Percentiles rank a stretch among this genome's conserved stretches.
Conservation (phyloP, 1,284 basidiomycete genomes). For the Puccinia polysora region DNA sequence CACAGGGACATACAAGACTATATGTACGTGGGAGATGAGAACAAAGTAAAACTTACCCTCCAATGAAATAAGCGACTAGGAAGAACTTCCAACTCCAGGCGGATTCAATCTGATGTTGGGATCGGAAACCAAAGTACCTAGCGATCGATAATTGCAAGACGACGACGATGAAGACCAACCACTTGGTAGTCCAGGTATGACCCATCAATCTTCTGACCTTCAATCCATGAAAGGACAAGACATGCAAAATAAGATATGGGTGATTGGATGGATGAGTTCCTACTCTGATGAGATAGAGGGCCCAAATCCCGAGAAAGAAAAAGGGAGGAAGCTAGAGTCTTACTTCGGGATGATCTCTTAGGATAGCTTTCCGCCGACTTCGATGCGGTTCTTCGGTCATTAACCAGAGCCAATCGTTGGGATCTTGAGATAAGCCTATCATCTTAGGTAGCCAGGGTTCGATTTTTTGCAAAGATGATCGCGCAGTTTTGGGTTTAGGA, state of each 20-base stretch:
- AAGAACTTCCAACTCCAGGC: slow-evolving; percentile 62
- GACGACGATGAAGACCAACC: slow-evolving; percentile 73
- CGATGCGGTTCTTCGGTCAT: slow-evolving; percentile 97
- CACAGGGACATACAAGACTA: too few relatives aligned
- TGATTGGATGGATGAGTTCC: neutral
- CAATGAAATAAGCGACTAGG: slow-evolving; percentile 73
- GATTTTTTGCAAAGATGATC: too few relatives aligned
- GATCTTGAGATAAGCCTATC: slow-evolving; percentile 46
- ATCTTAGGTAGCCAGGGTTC: slow-evolving; percentile 31
- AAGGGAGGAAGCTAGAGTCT: too few relatives aligned
- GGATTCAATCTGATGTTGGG: slow-evolving; percentile 65
- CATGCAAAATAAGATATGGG: neutral
- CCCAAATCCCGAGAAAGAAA: too few relatives aligned
- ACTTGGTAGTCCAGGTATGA: slow-evolving; percentile 82
- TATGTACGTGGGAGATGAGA: neutral
- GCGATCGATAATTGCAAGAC: slow-evolving; percentile 68
- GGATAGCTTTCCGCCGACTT: slow-evolving; percentile 75
- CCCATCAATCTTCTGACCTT: slow-evolving; percentile 75
- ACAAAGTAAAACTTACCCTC: slow-evolving; percentile 52
- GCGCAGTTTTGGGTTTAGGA: too few relatives aligned
- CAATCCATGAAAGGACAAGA: neutral
- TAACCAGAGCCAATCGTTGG: slow-evolving; percentile 66
- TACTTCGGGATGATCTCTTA: slow-evolving; percentile 91
- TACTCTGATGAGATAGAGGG: too few relatives aligned
- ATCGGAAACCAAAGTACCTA: slow-evolving; percentile 58